Evolutionary conservation across 2,329 filamentous ascomycete species (phyloP).

Genomic region (Talaromyces verruculosus): DNA sequence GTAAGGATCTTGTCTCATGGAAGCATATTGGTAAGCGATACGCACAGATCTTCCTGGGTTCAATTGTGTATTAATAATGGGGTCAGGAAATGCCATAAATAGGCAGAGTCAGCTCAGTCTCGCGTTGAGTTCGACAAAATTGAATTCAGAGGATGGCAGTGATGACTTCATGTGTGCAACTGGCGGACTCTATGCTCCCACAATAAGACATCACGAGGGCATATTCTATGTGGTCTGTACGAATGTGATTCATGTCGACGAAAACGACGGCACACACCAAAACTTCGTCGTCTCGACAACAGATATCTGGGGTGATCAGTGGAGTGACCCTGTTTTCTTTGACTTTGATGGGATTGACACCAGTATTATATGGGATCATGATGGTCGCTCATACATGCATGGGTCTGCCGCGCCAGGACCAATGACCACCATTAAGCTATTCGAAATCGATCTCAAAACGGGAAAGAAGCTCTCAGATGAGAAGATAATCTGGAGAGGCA

Average conservation of each 20-base stretch:
- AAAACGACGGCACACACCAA: constrained; percentile 21
- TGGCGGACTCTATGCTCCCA: constrained; percentile 46
- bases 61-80: background rate
- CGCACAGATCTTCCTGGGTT: background rate
- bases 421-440: background rate
- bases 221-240: constrained; percentile 50
- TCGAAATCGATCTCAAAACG: constrained; percentile 6
- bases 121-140: background rate
- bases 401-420: constrained; percentile 1
- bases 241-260: constrained; percentile 32
- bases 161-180: constrained; percentile 26
- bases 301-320: constrained; percentile 26
- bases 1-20: constrained; percentile 37
- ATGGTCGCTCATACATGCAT: constrained; percentile 41
- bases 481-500: constrained; percentile 47
- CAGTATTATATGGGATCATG: constrained; percentile 49
- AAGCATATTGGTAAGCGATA: constrained; percentile 28
- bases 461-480: constrained; percentile 3
- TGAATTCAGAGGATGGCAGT: background rate
- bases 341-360: constrained; percentile 46
- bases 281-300: constrained; percentile 10
- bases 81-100: constrained; percentile 6
- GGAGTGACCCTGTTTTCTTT: constrained; percentile 45
- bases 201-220: constrained; percentile 46
- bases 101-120: background rate